Evolutionary conservation across 257 asterid species (phyloP), one percentile per base, ranked within the genome.

Genomic region (Mentha longifolia): DNA sequence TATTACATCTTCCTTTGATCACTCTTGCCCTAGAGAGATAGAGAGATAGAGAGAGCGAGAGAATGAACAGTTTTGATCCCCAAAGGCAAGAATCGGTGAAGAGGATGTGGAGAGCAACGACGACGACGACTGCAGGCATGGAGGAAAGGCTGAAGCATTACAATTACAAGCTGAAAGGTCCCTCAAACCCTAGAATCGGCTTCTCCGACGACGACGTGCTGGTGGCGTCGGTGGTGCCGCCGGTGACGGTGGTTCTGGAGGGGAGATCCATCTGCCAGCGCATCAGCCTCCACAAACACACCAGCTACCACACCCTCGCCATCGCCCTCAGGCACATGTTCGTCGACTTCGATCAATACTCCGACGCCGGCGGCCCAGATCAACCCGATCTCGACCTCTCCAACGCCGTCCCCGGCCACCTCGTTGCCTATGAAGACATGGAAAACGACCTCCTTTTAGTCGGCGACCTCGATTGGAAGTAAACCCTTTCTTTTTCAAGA

Each of bases 381-480:
- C 63, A 67, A 43, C 4, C 13, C 17, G 13, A 9, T 58, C 57
- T n/a, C 12, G 93, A 90, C 73, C 95, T 90, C 22, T 80, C 93
- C 3, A 90, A 88, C 72, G 95, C 92, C 15, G 76, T 90, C 11
- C 97, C 95, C 0, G 97, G 95, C 37, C 84, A 88, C 69, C 78
- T 88, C 22, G 79, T 90, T 74, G 97, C 97, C 16, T 90, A 90
- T 51, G 93, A 90, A 67, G 97, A 90, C 66, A 88, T 86, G 84
- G 95, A 90, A 70, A 86, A 86, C 78, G 97, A 90, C 83, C 95
- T 90, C 37, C 97, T 90, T 51, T 86, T 90, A 50, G 95, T 79
- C 49, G 95, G 96, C 67, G 96, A 89, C 76, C 92, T 89, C n/a
- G 83, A 83, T 28, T 89, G 96, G 96, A 85, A 84, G 96, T 87